phyloP scores from a whole-genome alignment of 2,329 filamentous ascomycete genomes.

The Cladosporium sp. region DNA sequence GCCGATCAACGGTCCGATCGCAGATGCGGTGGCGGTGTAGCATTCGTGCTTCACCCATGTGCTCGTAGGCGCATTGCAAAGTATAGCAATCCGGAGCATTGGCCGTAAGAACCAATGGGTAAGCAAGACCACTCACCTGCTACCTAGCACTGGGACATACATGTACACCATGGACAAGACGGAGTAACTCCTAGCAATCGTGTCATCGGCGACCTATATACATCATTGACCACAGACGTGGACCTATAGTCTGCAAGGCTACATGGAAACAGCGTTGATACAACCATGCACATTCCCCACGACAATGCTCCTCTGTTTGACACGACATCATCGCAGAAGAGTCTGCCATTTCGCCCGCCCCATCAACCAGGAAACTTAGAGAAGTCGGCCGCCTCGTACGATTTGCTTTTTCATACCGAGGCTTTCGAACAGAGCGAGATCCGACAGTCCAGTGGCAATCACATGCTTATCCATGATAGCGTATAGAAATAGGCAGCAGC shows the following conservation, averaged over 20 bases:
- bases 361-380: background rate
- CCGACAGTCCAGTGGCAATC: background rate
- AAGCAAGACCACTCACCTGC: no score
- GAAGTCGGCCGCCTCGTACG: background rate
- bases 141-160: no score
- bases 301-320: background rate
- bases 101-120: background rate
- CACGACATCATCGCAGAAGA: background rate
- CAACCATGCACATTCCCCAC: background rate
- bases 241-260: background rate
- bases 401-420: background rate
- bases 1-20: background rate
- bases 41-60: background rate
- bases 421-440: background rate
- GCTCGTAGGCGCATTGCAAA: background rate
- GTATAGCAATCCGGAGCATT: background rate
- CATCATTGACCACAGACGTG: background rate
- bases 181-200: background rate
- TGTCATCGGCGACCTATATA: background rate
- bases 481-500: background rate
- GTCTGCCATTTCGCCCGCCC: background rate
- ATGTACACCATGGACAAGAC: background rate
- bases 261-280: background rate
- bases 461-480: background rate
- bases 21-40: background rate